Conservation (phyloP, 305 asterid genomes). For the Ruellia speciosa region DNA sequence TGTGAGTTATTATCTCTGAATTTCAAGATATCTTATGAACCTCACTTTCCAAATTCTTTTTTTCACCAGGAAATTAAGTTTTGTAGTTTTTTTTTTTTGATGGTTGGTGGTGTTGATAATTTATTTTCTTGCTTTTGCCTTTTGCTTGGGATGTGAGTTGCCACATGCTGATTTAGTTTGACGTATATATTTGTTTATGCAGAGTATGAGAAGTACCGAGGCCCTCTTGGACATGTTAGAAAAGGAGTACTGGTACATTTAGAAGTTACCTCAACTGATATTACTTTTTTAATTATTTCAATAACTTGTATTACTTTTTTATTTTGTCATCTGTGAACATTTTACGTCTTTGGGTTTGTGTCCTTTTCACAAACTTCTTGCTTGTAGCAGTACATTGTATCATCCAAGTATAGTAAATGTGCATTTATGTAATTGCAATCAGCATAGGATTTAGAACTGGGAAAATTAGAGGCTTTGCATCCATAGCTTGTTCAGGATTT, state of each 20-base stretch:
- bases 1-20: constrained; percentile 9
- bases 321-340: too few species aligned
- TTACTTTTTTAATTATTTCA: constrained; percentile 9
- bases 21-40: background rate
- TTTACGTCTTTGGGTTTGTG: too few species aligned
- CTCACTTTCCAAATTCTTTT: background rate
- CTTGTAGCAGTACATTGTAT: too few species aligned
- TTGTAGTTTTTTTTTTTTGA: background rate
- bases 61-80: constrained; percentile 1
- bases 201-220: constrained; percentile 86
- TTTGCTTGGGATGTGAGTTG: background rate
- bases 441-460: too few species aligned
- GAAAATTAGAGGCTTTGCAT: too few species aligned
- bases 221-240: constrained; percentile 95
- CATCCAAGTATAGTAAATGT: too few species aligned
- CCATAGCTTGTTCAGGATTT: too few species aligned
- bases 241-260: constrained; percentile 88
- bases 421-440: too few species aligned
- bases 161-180: constrained; percentile 8
- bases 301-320: background rate
- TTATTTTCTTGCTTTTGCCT: constrained; percentile 11
- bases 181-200: constrained; percentile 27
- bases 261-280: background rate
- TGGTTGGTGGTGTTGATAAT: constrained; percentile 15
- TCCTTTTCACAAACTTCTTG: too few species aligned